Conservation (phyloP, 1,284 basidiomycete genomes). For the Butyriboletus appendiculatus region DNA sequence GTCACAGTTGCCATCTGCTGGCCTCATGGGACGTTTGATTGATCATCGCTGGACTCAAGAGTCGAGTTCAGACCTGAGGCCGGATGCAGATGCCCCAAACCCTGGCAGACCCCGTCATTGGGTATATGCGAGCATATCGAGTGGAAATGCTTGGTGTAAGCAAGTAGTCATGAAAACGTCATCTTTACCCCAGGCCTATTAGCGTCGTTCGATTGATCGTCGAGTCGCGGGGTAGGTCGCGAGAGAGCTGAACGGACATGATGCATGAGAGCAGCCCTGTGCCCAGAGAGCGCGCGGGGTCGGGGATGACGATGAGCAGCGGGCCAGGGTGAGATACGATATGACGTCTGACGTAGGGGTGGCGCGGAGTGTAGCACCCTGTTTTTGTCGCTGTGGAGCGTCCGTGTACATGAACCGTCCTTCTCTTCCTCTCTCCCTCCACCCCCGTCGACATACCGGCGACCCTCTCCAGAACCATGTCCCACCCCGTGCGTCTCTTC, state of each 20-base stretch:
- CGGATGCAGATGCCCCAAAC: conserved; percentile 10
- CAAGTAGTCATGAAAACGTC: not conserved
- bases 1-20: not conserved
- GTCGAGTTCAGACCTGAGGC: not conserved
- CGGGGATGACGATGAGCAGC: not conserved
- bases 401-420: conserved; percentile 31
- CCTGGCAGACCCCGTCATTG: not conserved
- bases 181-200: not conserved
- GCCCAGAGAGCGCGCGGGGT: not conserved
- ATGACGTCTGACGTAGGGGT: conserved; percentile 37
- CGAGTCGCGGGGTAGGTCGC: no score
- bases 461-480: not conserved
- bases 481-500: conserved; percentile 12
- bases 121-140: not conserved
- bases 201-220: not conserved
- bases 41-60: conserved; percentile 2
- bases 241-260: no score
- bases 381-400: conserved; percentile 39
- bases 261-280: not conserved
- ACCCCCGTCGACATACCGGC: conserved; percentile 2
- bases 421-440: conserved; percentile 8
- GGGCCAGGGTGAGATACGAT: conserved; percentile 2
- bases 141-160: not conserved
- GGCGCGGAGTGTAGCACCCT: conserved; percentile 35
- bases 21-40: conserved; percentile 2